Percentiles rank a stretch among this genome's conserved stretches.
phyloP scores from a whole-genome alignment of 306 rosid species.

The Cicer pinnatifidum region DNA sequence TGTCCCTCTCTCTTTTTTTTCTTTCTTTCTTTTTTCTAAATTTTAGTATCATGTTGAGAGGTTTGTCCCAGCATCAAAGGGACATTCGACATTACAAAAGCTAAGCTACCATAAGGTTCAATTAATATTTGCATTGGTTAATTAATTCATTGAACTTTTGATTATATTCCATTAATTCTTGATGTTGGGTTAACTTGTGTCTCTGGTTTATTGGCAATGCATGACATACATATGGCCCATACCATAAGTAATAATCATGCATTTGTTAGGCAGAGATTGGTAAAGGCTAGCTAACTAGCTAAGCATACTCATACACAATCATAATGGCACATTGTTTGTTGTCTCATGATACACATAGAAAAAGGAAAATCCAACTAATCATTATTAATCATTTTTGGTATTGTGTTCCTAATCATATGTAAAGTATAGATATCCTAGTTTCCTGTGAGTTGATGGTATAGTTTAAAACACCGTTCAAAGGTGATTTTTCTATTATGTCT shows the following conservation, averaged over 20 bases:
- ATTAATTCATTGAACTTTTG: constrained; percentile 25
- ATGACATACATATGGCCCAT: constrained; percentile 46
- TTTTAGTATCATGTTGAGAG: constrained; percentile 18
- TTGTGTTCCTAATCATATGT: too few species aligned
- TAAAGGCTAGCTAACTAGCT: constrained; percentile 29
- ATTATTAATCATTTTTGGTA: background rate
- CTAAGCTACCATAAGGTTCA: constrained; percentile 25
- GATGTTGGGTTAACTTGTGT: constrained; percentile 9
- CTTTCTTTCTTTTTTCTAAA: background rate
- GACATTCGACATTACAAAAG: constrained; percentile 24
- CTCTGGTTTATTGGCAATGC: constrained; percentile 23
- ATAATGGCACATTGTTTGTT: constrained; percentile 43
- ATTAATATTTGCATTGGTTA: background rate
- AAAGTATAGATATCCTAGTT: too few species aligned
- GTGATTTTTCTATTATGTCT: too few species aligned
- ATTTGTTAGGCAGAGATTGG: constrained; percentile 48
- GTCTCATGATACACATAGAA: constrained; percentile 32
- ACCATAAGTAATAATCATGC: constrained; percentile 46
- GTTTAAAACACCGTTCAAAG: too few species aligned
- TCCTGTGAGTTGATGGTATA: too few species aligned
- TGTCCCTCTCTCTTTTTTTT: background rate
- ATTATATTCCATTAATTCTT: background rate
- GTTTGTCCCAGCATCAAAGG: constrained; percentile 29
- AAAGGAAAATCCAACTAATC: constrained; percentile 47
- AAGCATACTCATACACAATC: constrained; percentile 45